Percentiles rank a stretch among this genome's conserved stretches.
phyloP scores from a whole-genome alignment of 1,284 basidiomycete species.

The Flammula alnicola region DNA sequence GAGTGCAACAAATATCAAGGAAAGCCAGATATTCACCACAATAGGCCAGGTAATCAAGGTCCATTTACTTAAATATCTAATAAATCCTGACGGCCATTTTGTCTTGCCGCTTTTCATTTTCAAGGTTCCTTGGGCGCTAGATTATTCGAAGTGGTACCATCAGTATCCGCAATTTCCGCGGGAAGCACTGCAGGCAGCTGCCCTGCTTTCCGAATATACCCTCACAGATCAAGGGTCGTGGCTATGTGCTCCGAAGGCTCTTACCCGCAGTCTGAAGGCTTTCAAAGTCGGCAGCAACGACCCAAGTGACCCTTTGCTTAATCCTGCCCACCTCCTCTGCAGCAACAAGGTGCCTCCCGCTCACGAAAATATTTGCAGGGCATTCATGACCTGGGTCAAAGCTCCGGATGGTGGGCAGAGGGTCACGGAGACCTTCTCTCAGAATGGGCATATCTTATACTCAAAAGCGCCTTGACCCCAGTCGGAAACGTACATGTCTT shows the following conservation, averaged over 20 bases:
- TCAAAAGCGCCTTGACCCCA: too few relatives aligned
- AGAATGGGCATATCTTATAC: too few relatives aligned
- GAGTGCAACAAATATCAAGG: constrained; percentile 60
- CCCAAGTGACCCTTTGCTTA: constrained; percentile 43
- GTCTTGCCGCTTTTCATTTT: constrained; percentile 2
- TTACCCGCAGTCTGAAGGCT: constrained; percentile 36
- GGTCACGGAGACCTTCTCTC: too few relatives aligned
- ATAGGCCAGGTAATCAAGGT: constrained; percentile 48
- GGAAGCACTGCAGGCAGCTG: constrained; percentile 49
- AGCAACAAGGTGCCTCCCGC: constrained; percentile 24
- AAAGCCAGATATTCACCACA: constrained; percentile 48
- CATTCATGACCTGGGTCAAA: too few relatives aligned
- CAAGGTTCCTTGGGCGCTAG: constrained; percentile 54
- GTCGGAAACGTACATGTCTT: too few relatives aligned
- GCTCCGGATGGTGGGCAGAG: too few relatives aligned
- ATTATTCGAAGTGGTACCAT: constrained; percentile 59
- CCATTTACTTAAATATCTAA: too few relatives aligned
- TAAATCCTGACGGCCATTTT: not conserved
- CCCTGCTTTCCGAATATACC: constrained; percentile 51
- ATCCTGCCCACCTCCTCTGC: constrained; percentile 47
- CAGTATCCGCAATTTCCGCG: constrained; percentile 53
- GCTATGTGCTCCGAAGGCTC: constrained; percentile 41
- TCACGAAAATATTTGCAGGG: too few relatives aligned
- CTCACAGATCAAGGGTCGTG: constrained; percentile 52
- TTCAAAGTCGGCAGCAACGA: constrained; percentile 45